Evolutionary conservation across 78 protist species (phyloP).

Genomic region (Dictyostelium citrinum): DNA sequence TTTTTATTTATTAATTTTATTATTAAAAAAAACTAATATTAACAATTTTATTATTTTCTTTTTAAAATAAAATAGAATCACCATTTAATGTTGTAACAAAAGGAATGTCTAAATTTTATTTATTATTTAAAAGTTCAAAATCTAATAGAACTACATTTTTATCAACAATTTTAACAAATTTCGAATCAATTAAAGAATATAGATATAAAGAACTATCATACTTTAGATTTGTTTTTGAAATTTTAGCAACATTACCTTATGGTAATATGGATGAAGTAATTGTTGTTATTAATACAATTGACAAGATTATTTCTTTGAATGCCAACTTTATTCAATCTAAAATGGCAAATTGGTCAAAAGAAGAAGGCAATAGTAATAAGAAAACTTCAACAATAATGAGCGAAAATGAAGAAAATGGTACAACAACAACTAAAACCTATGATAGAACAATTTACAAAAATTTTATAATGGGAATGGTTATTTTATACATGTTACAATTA

Average conservation of each 20-base stretch:
- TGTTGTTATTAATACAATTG: conserved; percentile 23
- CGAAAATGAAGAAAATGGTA: not conserved
- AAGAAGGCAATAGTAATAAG: not conserved
- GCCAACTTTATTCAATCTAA: not conserved
- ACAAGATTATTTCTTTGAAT: conserved; percentile 20
- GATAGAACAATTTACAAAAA: not conserved
- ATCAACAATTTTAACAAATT: conserved; percentile 4
- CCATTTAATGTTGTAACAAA: conserved; percentile 33
- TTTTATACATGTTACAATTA: conserved; percentile 16
- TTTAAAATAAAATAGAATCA: conserved; percentile 1
- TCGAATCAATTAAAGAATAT: conserved; percentile 17
- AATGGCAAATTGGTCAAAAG: not conserved
- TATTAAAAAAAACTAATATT: not conserved
- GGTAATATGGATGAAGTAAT: conserved; percentile 66
- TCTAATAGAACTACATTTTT: conserved; percentile 20
- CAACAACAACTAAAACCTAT: not conserved
- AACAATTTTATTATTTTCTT: not conserved
- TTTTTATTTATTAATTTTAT: not conserved
- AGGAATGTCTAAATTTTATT: conserved; percentile 64
- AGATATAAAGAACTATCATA: conserved; percentile 17
- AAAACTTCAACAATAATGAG: not conserved
- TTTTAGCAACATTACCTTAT: conserved; percentile 48
- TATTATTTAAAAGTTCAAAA: conserved; percentile 38
- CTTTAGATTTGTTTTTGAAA: conserved; percentile 37
- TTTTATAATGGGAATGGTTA: not conserved